Evolutionary conservation across 805 yeast genomes (phyloP), one percentile per base, ranked within the genome.

Genomic region (Candida railenensis): DNA sequence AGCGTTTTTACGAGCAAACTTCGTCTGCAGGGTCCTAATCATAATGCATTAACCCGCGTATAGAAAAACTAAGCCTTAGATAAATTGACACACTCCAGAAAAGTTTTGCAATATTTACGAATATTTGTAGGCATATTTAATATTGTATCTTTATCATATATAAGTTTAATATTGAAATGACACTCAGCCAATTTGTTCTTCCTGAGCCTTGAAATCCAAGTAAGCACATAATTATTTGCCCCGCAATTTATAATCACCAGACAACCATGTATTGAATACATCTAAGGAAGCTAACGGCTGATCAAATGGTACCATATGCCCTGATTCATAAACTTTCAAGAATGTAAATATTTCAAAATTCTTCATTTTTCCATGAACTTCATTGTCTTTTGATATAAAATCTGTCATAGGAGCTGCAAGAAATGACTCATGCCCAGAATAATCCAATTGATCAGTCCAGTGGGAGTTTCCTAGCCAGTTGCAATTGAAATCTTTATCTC

Each of bases 271-370:
- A 73, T 89, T 87, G 53, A 91, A 78, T 90, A 91, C 84, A 47
- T 81, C 89, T 52, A 86, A 74, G 2, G 96, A 72, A 58, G 76
- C 76, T 56, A 79, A 82, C 15, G 96, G 96, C 71, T 87, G 92
- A 69, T 91, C 91, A 59, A 71, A 85, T 15, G 97, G 97, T 50
- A 89, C 96, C 97, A 91, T 90, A 69, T 92, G 97, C 22, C 97
- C 97, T 44, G 95, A 97, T 51, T 82, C 92, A 58, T 75, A 90
- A 8, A 91, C 81, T 64, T 96, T 80, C 65, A 89, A 74, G 73
- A 85, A 92, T 3, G 96, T 87, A 56, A 91, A 82, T 49, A 79
- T 75, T 41, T 83, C 83, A 53, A 74, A 78, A 59, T 81, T 85
- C 72, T 89, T 89, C 22, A 83, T 85, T 57, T 85, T 81, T 49